These are phyloP conservation scores for Yamadazyma akitaensis DNA, from an alignment of 805 yeast species.

Conservation along the genomic window DNA sequence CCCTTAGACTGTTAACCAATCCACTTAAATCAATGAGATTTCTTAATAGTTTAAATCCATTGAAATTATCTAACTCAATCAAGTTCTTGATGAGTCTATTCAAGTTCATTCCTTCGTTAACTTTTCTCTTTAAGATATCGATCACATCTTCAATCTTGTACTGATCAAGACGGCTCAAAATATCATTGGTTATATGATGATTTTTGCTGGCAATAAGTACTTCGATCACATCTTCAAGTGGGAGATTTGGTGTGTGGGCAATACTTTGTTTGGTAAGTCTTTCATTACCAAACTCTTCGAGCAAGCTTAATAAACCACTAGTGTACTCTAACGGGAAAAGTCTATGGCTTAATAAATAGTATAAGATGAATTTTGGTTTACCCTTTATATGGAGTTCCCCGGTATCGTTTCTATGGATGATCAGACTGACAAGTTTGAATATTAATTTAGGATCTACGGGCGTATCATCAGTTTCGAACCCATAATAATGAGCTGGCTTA, in stretches of 20 bases:
- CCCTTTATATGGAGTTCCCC: conserved; percentile 10
- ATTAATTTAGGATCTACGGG: conserved; percentile 60
- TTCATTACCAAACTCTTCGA: conserved; percentile 41
- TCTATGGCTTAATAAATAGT: conserved; percentile 84
- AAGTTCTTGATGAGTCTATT: conserved; percentile 35
- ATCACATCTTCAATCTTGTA: conserved; percentile 60
- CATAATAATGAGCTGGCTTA: conserved; percentile 4
- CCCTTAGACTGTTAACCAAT: conserved; percentile 49
- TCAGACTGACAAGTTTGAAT: conserved; percentile 37
- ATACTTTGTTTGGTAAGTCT: conserved; percentile 78
- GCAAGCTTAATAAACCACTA: conserved; percentile 52
- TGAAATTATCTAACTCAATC: conserved; percentile 40
- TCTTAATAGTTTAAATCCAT: conserved; percentile 60
- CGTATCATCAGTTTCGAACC: conserved; percentile 50
- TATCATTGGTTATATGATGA: conserved; percentile 65
- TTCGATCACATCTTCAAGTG: conserved; percentile 57
- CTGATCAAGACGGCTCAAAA: conserved; percentile 64
- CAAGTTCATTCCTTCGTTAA: conserved; percentile 24
- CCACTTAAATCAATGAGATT: conserved; percentile 73
- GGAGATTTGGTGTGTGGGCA: conserved; percentile 69
- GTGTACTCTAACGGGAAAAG: conserved; percentile 65
- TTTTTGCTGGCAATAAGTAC: conserved; percentile 53
- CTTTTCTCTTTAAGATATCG: conserved; percentile 37
- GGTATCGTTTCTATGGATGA: conserved; percentile 18
- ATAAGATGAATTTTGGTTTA: conserved; percentile 48